Evolutionary conservation across 805 yeast genomes (phyloP), one percentile per base, ranked within the genome.

Genomic region (Suhomyces xylopsoci): DNA sequence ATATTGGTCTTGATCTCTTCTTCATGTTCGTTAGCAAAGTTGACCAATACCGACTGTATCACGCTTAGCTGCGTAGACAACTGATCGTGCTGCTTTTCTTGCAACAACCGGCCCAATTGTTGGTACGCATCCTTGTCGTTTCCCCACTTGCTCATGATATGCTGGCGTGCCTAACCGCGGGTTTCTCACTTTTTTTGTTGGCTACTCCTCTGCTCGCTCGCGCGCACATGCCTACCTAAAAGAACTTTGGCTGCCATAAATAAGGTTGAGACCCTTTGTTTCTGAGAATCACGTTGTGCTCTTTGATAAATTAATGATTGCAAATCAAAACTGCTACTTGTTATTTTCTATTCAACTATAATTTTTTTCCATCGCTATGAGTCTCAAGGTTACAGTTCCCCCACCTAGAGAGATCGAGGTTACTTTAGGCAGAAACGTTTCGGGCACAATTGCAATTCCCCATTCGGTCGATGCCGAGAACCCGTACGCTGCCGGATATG

Each of bases 11-110:
- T 70, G 44, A 92, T 84, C 57, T 87, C 90, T 7, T 77, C 76
- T 9, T 85, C 83, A 64, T 91, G 90, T 20, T 84, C 86, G 41
- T 74, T 75, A 12, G 94, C 90, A 68, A 90, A 90, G 58, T 82
- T 82, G n/a, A 86, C 69, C 36, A 93, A 71, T 1, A 91, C 90
- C 36, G 84, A 79, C 63, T 88, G 96, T 63, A 92, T 90, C 12
- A 88, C 87, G 12, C 81, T 76, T 3, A 92, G 68, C 65, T 92
- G 97, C 1, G 88, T 82, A 2, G 83, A 67, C 26, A 90, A 74
- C 64, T 85, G 85, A 17, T 76, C 77, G 2, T 84, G 75, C 58
- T 87, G 92, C 41, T 75, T 68, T 45, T 80, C 76, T 10, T 77
- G 66, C 10, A 87, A 65, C 2, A 69, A 62, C 51, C 76, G 69